Evolutionary conservation across 257 asterid species (phyloP), one percentile per base, ranked within the genome.

Genomic region (Hygrophila difformis): DNA sequence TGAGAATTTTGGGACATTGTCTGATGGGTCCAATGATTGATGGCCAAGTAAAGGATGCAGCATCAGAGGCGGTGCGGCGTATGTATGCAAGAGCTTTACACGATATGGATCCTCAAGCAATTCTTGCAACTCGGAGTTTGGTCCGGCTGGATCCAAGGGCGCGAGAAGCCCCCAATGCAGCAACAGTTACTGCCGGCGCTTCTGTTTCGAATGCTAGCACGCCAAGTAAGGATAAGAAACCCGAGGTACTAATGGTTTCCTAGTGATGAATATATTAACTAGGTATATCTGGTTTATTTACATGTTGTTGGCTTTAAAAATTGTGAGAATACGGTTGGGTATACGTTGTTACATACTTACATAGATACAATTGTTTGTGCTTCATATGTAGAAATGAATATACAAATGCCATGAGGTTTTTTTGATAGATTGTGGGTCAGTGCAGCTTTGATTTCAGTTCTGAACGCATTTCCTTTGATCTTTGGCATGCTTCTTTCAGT

Each of bases 141-240:
- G 75, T 91, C 67, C 83, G 73, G 69, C 94, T 91, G 0, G 93
- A 82, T 46, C 75, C 29, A 56, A 79, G 86, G 63, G 82, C 74
- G 5, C 91, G 93, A 0, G 83, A 86, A 52, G 74, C 78, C 13
- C 87, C 74, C 33, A 69, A 47, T 22, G 66, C 70, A 0, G 67
- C 45, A 21, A 66, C 77, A n/a, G n/a, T n/a, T 18, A 63, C 70
- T 43, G 24, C 53, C 3, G 61, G 40, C 63, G 69, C 78, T 42
- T 40, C 84, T 12, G 66, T 66, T 33, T 89, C 94, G 12, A 80
- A 74, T 72, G 75, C 71, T 13, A 89, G 66, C 69, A 89, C 98
- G 6, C 98, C 98, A 4, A 85, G 88, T 72, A 89, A 89, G 74
- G 94, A 86, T 34, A 91, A 82, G 71, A 91, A 79, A 72, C 96